Percentiles rank a stretch among this genome's conserved stretches.
Evolutionary conservation across 108 stramenopile genomes (phyloP).

Genomic region (Nitzschia palea): DNA sequence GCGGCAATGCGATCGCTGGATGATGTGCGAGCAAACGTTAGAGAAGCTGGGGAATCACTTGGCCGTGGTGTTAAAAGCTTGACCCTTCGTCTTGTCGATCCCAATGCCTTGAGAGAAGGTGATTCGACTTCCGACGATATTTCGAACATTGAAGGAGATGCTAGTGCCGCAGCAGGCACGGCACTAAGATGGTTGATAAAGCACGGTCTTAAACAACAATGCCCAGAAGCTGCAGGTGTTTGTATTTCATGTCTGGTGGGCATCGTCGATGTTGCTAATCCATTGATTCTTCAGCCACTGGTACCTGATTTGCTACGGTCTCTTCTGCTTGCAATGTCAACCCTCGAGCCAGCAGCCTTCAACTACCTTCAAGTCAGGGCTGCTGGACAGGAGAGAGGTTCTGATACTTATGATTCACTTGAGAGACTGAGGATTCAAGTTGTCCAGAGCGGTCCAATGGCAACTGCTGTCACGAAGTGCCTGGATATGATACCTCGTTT

Average conservation of each 20-base stretch:
- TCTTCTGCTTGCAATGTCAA: conserved; percentile 74
- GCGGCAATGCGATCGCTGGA: conserved; percentile 74
- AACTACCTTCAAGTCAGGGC: conserved; percentile 79
- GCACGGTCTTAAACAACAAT: conserved; percentile 75
- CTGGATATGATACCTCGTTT: conserved; percentile 64
- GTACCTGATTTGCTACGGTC: conserved; percentile 73
- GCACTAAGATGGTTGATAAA: conserved; percentile 74
- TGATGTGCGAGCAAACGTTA: conserved; percentile 70
- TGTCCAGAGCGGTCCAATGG: conserved; percentile 74
- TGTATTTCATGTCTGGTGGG: conserved; percentile 75
- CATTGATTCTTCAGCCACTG: conserved; percentile 69
- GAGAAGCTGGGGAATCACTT: conserved; percentile 73
- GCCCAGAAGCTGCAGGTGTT: conserved; percentile 75
- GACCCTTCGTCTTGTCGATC: conserved; percentile 44
- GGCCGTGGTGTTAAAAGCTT: conserved; percentile 59
- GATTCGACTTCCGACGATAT: conserved; percentile 3
- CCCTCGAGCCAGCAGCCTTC: conserved; percentile 81
- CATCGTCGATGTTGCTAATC: conserved; percentile 66
- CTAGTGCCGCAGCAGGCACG: conserved; percentile 69
- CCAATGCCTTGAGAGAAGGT: conserved; percentile 20
- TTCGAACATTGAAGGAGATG: conserved; percentile 25
- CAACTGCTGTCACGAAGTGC: conserved; percentile 70
- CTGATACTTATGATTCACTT: conserved; percentile 61
- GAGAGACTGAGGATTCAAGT: conserved; percentile 66
- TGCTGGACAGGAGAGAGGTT: conserved; percentile 47